Evolutionary conservation across 1,284 basidiomycete genomes (phyloP).

Genomic region (Ganoderma boninense): DNA sequence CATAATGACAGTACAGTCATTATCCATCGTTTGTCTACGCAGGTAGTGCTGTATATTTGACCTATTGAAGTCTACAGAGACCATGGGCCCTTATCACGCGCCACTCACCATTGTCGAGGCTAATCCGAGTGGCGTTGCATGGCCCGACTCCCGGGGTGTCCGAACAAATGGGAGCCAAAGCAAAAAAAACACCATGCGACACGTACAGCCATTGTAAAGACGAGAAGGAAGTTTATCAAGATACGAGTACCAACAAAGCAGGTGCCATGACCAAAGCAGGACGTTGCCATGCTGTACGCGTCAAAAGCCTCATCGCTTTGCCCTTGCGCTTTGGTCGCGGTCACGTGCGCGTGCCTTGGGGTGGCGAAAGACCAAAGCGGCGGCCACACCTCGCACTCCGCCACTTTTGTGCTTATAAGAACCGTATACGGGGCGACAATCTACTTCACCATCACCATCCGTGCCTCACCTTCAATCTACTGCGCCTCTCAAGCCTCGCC

Average conservation of each 20-base stretch:
- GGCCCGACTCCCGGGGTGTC: not conserved
- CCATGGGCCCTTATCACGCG: not conserved
- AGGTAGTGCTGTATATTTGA: not conserved
- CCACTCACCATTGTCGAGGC: not conserved
- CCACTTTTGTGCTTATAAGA: not conserved
- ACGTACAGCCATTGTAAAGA: not conserved
- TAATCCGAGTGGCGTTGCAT: not conserved
- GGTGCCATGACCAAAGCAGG: no score
- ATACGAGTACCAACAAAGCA: not conserved
- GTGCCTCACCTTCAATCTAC: not conserved
- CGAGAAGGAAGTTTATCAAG: not conserved
- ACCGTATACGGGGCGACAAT: not conserved
- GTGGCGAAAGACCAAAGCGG: not conserved
- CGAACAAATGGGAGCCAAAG: not conserved
- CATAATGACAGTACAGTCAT: not conserved
- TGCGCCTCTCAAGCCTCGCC: not conserved
- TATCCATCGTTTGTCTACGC: not conserved
- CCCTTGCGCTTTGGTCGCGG: not conserved
- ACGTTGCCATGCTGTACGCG: not conserved
- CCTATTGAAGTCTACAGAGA: not conserved
- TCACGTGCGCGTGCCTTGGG: not conserved
- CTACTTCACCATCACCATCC: not conserved
- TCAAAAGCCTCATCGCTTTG: not conserved
- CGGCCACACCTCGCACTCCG: not conserved
- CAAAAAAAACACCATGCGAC: not conserved